Conservation (phyloP, 1,284 basidiomycete genomes). For the Moniliella sp. region DNA sequence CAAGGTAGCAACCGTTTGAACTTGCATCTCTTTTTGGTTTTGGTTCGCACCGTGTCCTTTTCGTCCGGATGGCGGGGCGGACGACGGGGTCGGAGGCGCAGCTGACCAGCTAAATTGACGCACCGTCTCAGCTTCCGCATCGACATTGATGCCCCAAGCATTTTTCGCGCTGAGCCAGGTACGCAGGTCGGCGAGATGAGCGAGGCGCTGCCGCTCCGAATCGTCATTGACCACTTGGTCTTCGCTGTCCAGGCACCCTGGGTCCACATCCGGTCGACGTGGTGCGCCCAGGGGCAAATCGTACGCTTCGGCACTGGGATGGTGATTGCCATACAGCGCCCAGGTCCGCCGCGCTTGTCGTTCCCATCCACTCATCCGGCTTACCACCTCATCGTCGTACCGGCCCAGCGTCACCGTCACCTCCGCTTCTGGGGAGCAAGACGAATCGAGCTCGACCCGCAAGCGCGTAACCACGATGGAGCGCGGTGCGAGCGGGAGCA, state of each 20-base stretch:
- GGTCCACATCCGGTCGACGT: conserved; percentile 1
- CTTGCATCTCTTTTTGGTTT: too few relatives aligned
- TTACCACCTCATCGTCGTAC: conserved; percentile 11
- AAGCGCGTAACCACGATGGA: conserved; percentile 12
- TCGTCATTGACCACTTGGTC: background rate
- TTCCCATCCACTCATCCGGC: conserved; percentile 15
- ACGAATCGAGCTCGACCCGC: conserved; percentile 3
- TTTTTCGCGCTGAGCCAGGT: conserved; percentile 2
- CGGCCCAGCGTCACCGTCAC: conserved; percentile 8
- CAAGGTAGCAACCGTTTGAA: too few relatives aligned
- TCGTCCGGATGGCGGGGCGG: too few relatives aligned
- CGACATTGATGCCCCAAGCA: conserved; percentile 12
- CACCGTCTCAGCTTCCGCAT: conserved; percentile 14
- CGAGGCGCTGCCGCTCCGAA: background rate
- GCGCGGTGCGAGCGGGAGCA: conserved; percentile 3
- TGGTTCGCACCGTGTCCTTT: too few relatives aligned
- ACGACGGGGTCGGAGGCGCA: too few relatives aligned
- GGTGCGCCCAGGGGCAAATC: conserved; percentile 4
- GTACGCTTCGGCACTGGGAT: conserved; percentile 6
- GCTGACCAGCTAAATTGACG: conserved; percentile 19
- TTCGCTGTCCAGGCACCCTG: conserved; percentile 1
- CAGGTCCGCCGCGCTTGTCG: conserved; percentile 10
- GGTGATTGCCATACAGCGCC: conserved; percentile 10
- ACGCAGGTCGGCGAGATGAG: background rate
- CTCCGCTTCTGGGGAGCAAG: background rate